Percentiles rank a stretch among this genome's conserved stretches.
These are phyloP conservation scores for Saraca asoca DNA, from an alignment of 331 rosid genomes.

Conservation along the genomic window DNA sequence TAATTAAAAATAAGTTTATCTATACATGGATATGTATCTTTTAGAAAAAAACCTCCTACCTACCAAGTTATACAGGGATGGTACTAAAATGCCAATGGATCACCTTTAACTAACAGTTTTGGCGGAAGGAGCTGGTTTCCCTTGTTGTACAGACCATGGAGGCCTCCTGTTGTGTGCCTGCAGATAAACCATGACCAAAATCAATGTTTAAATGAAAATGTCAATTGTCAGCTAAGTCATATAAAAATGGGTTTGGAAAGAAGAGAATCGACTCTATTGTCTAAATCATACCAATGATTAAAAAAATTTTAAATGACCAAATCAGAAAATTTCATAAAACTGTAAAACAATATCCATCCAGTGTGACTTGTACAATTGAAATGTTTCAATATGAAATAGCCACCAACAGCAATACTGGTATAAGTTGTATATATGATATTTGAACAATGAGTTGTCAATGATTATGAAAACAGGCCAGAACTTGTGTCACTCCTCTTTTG, in stretches of 20 bases:
- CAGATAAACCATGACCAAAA: slow-evolving; percentile 31
- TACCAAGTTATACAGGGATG: slow-evolving; percentile 19
- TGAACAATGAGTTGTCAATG: too few species aligned
- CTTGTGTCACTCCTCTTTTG: too few species aligned
- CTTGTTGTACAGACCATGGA: slow-evolving; percentile 84
- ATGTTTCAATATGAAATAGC: slow-evolving; percentile 4
- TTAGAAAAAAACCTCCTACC: background rate
- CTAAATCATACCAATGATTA: background rate
- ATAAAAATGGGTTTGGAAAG: too few species aligned
- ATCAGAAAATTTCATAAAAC: slow-evolving; percentile 11
- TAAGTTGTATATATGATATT: too few species aligned
- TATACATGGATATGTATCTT: background rate
- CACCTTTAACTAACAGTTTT: slow-evolving; percentile 41
- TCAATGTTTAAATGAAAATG: slow-evolving; percentile 15
- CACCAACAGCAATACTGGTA: background rate
- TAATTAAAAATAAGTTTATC: background rate
- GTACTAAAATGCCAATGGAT: slow-evolving; percentile 7
- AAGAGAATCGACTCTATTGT: too few species aligned
- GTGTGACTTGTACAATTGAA: background rate
- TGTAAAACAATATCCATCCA: slow-evolving; percentile 9
- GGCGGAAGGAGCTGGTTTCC: slow-evolving; percentile 46
- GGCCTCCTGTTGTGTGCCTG: slow-evolving; percentile 78
- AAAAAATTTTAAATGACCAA: background rate
- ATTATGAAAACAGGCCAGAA: background rate
- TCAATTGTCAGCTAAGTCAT: too few species aligned